Evolutionary conservation across 768 basidiomycete genomes (phyloP), one percentile per base, ranked within the genome.

Genomic region (Mycena filopes): DNA sequence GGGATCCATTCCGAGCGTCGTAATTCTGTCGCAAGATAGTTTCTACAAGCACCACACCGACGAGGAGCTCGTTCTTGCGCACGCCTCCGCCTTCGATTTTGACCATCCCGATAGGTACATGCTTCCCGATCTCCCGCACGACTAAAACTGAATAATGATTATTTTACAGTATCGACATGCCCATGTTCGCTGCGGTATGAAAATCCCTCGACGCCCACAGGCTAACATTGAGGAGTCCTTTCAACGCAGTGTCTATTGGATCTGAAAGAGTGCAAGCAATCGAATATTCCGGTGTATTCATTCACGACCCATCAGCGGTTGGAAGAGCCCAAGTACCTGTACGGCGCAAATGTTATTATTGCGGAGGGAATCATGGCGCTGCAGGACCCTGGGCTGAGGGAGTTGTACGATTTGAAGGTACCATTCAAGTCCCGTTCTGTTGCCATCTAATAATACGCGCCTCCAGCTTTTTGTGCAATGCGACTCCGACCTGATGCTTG

Each of bases 401-500:
- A 84, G 7, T 77, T 99, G 48, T 97, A 98, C 72, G 98, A 99
- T 76, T 84, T 99, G 40, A 97, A 98, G 85, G 95, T 89, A 66
- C 54, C 75, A 71, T n/a, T 29, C 8, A 31, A 8, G 29, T 36
- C 36, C 45, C 6, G 2, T 15, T 10, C 38, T 47, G 53, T 49
- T 29, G 48, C 46, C 45, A 6, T 1, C 31, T 40, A 11, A 60
- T 42, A 46, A 31, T 20, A 4, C 4, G 38, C 23, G 31, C 18
- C 9, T 49, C 10, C 58, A 94, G 91, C 83, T 96, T 5, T 96
- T 94, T 67, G 95, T 96, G 9, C 94, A 97, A 81, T 93, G 92
- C 63, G 96, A 99, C 74, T 91, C 96, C 10, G 98, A 99, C 76
- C 80, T 99, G 23, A 99, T 99, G 98, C 89, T 99, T 50, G 95